Conservation (phyloP, 1,284 basidiomycete genomes). For the Cutaneotrichosporon dermatis region DNA sequence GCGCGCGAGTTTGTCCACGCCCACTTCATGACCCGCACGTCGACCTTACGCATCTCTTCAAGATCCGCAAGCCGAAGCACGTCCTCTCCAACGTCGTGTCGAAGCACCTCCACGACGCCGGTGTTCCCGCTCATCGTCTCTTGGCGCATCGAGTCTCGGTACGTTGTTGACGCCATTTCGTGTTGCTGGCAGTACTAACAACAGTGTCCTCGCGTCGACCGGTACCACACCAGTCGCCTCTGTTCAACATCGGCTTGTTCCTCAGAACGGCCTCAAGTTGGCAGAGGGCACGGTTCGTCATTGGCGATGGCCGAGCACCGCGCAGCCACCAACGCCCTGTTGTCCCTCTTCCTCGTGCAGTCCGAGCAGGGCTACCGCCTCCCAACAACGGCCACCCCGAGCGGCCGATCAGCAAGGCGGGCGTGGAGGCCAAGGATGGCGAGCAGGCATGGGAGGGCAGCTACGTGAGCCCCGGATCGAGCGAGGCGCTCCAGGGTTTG, state of each 20-base stretch:
- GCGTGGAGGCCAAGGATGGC: background rate
- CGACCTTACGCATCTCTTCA: constrained; percentile 77
- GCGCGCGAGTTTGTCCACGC: constrained; percentile 79
- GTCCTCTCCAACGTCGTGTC: constrained; percentile 70
- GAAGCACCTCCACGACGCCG: constrained; percentile 56
- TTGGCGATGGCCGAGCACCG: constrained; percentile 93
- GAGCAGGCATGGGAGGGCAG: constrained; percentile 8
- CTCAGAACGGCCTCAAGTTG: constrained; percentile 75
- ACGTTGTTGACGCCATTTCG: constrained; percentile 13
- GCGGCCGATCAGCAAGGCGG: constrained; percentile 6
- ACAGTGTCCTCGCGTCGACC: constrained; percentile 81
- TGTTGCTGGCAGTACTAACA: constrained; percentile 1
- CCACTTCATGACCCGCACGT: constrained; percentile 79
- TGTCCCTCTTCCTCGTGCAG: constrained; percentile 40
- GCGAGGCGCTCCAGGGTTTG: constrained; percentile 15
- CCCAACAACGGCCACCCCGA: constrained; percentile 13
- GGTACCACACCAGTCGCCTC: constrained; percentile 86
- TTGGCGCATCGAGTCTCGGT: constrained; percentile 56
- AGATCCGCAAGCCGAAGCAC: constrained; percentile 80
- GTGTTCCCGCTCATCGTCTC: constrained; percentile 59
- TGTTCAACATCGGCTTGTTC: constrained; percentile 90
- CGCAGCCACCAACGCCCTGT: constrained; percentile 54
- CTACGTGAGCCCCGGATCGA: constrained; percentile 3
- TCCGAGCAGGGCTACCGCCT: constrained; percentile 10
- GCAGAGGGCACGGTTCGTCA: constrained; percentile 94